A percentile compares a stretch with the other conserved stretches of the same genome.
Conservation (phyloP, 495 filamentous ascomycete species). For the Cairneyella variabilis region DNA sequence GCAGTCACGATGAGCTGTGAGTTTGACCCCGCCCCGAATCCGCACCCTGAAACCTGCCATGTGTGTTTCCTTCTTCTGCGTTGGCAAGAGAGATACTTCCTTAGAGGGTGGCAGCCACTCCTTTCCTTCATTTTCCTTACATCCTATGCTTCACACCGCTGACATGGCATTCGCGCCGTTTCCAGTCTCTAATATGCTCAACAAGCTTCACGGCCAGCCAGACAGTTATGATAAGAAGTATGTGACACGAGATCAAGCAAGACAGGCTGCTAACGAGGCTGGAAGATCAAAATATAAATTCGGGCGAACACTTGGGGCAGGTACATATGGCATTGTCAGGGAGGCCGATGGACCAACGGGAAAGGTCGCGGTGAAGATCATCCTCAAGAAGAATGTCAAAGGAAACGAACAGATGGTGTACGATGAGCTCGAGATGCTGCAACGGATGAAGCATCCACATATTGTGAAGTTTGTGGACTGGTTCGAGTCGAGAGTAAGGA, state of each 20-base stretch:
- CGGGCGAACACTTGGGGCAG: slow-evolving; percentile 89
- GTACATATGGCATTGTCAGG: slow-evolving; percentile 97
- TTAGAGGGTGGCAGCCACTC: too few relatives aligned
- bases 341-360: slow-evolving; percentile 81
- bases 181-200: slow-evolving; percentile 63
- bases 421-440: slow-evolving; percentile 91
- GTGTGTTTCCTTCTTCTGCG: not conserved
- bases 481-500: slow-evolving; percentile 86
- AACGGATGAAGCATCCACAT: slow-evolving; percentile 85
- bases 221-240: slow-evolving; percentile 99
- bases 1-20: slow-evolving; percentile 45
- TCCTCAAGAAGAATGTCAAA: slow-evolving; percentile 98
- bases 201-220: slow-evolving; percentile 95
- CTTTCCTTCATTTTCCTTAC: not conserved
- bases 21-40: slow-evolving; percentile 22
- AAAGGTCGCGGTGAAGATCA: slow-evolving; percentile 97
- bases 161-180: slow-evolving; percentile 10
- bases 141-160: not conserved
- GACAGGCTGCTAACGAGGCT: slow-evolving; percentile 6
- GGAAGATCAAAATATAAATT: slow-evolving; percentile 80
- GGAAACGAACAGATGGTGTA: slow-evolving; percentile 99
- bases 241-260: not conserved
- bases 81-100: too few relatives aligned
- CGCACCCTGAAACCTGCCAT: not conserved
- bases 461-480: slow-evolving; percentile 98